Base-by-base conservation (phyloP, 148 eudicot species). In the Chenopodium formosanum region DNA sequence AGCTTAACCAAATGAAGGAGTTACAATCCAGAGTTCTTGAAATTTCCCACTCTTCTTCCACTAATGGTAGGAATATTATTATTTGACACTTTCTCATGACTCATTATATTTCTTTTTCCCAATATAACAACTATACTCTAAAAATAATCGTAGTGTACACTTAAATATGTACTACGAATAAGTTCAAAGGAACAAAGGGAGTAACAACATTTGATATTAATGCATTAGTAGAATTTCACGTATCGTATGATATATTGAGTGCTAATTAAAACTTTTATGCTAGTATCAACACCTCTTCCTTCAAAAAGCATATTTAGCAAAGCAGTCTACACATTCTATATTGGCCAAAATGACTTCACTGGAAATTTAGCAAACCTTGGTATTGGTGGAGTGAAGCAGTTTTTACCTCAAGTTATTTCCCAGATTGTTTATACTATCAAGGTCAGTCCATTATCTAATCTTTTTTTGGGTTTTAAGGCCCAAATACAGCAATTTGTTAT, bases 291-390 rank as follows among this genome's bases (percentile, higher is more conserved):
- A 17, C 81, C 85, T 27, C 90, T 96, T 50, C 99, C 97, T 67
- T 23, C 82, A 12, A 73, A 80, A 17, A 81, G 82, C 80, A 83
- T 89, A 76, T 92, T 96, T 74, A 90, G 91, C n/a, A 94, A 94
- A 78, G 89, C 97, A 2, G 81, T 94, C 0, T 96, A 92, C 85
- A 94, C 97, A 47, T 87, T 96, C 75, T 94, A 96, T 84, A 96
- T 96, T 13, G 98, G 99, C 46, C 99, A 96, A 80, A 96, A 96
- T 81, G 99, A 96, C 83, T 94, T 94, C 89, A 96, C 99, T 50
- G 89, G 90, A 3, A 85, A 90, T 69, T 81, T 96, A 60, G 85
- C 85, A 2, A 65, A 78, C 11, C 44, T 88, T 32, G 98, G 99
- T 11, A 88, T 91, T 4, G 69, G 50, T 66, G 98, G 94, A 19